Base-by-base conservation (phyloP, 495 filamentous ascomycete species). In the Podospora bellae-mahoneyi region DNA sequence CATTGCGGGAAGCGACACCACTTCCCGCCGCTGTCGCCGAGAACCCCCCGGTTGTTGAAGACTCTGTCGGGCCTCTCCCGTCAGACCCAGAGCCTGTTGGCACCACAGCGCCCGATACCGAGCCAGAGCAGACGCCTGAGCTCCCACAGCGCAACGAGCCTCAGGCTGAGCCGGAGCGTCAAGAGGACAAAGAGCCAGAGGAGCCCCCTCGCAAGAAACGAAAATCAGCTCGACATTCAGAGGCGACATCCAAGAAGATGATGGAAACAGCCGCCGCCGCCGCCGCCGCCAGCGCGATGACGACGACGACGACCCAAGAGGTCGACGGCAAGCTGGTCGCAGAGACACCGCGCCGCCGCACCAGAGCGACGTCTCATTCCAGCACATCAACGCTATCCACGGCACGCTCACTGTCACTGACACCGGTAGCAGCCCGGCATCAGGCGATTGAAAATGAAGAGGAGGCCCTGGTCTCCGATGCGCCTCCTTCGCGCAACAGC, bases 371-470 rank as follows among this genome's bases (percentile, higher is more conserved):
- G 15, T 79, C 77, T 7, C 55, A 72, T 9, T 76, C 74, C 3
- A 79, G 73, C 67, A 62, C 68, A 16, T 79, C 77, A 19, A 77
- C 76, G 15, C 73, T 79, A 9, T 79, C 77, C 3, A 75, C 71
- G 62, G 77, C 73, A 30, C 70, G 69, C 54, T 79, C 77, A 5
- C 30, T 79, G 69, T 71, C 76, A 59, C 73, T 74, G 30, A 76
- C 76, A 6, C 9, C 61, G 0, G 61, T 32, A 6, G 26, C 60
- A 9, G 60, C 60, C 27, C 55, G n/a, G 55, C 15, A n/a, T 20
- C 59, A 61, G 59, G 61, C 30, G 3, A 7, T 7, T 7, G 32
- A 63, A n/a, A 19, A 19, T 19, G 61, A 66, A 23, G 67, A 71
- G 30, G 72, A 68, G 15, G 34, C 9, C 23, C 55, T 20, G 64